These are phyloP conservation scores for Steccherinum ochraceum DNA, from an alignment of 768 basidiomycete species.

Conservation along the genomic window DNA sequence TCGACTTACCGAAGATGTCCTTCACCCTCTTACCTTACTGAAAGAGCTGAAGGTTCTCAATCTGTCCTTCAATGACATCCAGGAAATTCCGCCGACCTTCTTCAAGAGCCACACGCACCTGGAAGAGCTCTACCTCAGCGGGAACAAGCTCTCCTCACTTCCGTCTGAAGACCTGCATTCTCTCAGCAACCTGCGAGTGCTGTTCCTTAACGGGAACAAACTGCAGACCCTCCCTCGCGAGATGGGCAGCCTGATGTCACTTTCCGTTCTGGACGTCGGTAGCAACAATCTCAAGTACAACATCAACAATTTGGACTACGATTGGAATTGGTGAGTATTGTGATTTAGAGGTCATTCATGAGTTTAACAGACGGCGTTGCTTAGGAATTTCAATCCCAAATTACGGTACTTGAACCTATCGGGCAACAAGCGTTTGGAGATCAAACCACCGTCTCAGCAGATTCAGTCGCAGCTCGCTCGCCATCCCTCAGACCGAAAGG, in stretches of 20 bases:
- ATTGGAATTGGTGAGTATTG: slow-evolving; percentile 92
- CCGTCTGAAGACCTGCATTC: slow-evolving; percentile 84
- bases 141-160: slow-evolving; percentile 87
- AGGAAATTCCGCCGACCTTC: slow-evolving; percentile 76
- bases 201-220: slow-evolving; percentile 93
- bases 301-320: slow-evolving; percentile 96
- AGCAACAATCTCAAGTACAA: slow-evolving; percentile 95
- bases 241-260: slow-evolving; percentile 70
- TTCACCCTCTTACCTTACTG: slow-evolving; percentile 70
- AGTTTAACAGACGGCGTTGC: not conserved
- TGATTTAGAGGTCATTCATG: not conserved
- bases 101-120: slow-evolving; percentile 65
- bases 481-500: slow-evolving; percentile 7
- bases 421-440: slow-evolving; percentile 93
- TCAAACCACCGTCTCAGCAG: slow-evolving; percentile 63
- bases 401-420: slow-evolving; percentile 94
- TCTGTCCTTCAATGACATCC: slow-evolving; percentile 91
- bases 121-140: slow-evolving; percentile 87
- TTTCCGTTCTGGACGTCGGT: slow-evolving; percentile 86
- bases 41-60: slow-evolving; percentile 79
- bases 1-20: slow-evolving; percentile 68
- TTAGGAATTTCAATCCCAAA: slow-evolving; percentile 93
- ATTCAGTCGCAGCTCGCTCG: slow-evolving; percentile 24
- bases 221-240: slow-evolving; percentile 90
- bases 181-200: slow-evolving; percentile 57